phyloP scores from a whole-genome alignment of 2,329 filamentous ascomycete species.

The Bipolaris bicolor region DNA sequence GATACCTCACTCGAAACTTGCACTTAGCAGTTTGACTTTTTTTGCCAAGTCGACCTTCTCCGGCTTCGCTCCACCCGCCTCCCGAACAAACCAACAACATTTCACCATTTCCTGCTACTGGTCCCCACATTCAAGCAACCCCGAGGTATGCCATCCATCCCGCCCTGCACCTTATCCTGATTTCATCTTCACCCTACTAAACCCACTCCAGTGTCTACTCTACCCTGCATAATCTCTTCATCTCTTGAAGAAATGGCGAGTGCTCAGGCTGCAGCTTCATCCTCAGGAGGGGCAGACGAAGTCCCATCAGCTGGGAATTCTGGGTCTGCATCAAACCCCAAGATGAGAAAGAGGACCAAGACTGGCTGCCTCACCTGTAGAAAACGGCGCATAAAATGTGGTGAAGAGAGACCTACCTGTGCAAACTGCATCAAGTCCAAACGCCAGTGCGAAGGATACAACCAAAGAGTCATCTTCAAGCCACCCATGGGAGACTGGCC shows the following conservation, averaged over 20 bases:
- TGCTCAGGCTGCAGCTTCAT: constrained; percentile 23
- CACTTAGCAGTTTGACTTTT: constrained; percentile 35
- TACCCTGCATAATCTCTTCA: constrained; percentile 3
- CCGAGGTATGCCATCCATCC: constrained; percentile 12
- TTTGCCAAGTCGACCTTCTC: constrained; percentile 36
- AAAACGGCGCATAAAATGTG: constrained; percentile 95
- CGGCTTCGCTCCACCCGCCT: constrained; percentile 32
- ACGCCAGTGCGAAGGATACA: constrained; percentile 82
- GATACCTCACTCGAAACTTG: constrained; percentile 24
- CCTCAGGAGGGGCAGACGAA: constrained; percentile 33
- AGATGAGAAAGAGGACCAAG: constrained; percentile 70
- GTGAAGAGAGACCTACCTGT: constrained; percentile 83
- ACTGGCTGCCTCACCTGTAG: constrained; percentile 94
- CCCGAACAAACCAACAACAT: constrained; percentile 27
- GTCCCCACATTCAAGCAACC: constrained; percentile 2
- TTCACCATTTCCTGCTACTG: constrained; percentile 24
- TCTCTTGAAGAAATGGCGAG: constrained; percentile 28
- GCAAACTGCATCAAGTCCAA: constrained; percentile 88
- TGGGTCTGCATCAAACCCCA: constrained; percentile 32
- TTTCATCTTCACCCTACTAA: constrained; percentile 7
- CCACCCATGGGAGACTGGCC: constrained; percentile 66
- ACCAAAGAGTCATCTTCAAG: constrained; percentile 80
- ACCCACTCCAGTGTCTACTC: constrained; percentile 1
- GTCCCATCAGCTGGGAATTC: constrained; percentile 35
- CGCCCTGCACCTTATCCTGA: background rate